phyloP scores from a whole-genome alignment of 2,329 filamentous ascomycete genomes.

The Ophidiomyces ophidiicola region DNA sequence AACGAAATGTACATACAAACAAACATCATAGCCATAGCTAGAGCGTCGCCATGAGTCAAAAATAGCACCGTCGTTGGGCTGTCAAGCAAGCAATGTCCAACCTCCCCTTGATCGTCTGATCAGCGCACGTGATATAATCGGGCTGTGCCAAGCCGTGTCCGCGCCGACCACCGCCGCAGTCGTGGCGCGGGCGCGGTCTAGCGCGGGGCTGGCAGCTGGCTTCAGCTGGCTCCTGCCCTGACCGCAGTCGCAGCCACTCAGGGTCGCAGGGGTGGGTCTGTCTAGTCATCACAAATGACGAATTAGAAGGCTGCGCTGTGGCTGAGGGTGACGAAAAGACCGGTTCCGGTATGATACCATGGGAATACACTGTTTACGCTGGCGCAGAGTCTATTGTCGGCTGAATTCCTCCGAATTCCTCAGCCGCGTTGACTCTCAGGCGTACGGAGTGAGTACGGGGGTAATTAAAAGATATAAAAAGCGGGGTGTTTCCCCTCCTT shows the following conservation, averaged over 20 bases:
- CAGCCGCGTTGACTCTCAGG: background rate
- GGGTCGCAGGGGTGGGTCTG: background rate
- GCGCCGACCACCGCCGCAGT: conserved; percentile 1
- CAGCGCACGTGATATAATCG: no score
- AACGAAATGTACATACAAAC: no score
- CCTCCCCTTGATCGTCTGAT: no score
- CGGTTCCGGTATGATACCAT: background rate
- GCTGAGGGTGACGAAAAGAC: conserved; percentile 8
- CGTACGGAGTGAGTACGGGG: background rate
- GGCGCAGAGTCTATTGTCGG: conserved; percentile 1
- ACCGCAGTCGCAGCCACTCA: background rate
- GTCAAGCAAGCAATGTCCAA: no score
- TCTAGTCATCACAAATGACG: conserved; percentile 7
- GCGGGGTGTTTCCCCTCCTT: conserved; percentile 10
- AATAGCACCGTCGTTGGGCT: no score
- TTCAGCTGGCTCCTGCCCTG: conserved; percentile 3
- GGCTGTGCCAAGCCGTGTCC: no score
- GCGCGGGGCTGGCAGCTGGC: background rate
- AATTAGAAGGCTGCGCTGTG: conserved; percentile 7
- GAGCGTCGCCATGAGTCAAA: no score
- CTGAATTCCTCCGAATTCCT: conserved; percentile 2
- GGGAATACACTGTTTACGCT: conserved; percentile 1
- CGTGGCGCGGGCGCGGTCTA: background rate
- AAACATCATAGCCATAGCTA: no score
- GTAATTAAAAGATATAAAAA: conserved; percentile 13